Base-by-base conservation (phyloP, 768 basidiomycete genomes). In the Peribolospora baueri region DNA sequence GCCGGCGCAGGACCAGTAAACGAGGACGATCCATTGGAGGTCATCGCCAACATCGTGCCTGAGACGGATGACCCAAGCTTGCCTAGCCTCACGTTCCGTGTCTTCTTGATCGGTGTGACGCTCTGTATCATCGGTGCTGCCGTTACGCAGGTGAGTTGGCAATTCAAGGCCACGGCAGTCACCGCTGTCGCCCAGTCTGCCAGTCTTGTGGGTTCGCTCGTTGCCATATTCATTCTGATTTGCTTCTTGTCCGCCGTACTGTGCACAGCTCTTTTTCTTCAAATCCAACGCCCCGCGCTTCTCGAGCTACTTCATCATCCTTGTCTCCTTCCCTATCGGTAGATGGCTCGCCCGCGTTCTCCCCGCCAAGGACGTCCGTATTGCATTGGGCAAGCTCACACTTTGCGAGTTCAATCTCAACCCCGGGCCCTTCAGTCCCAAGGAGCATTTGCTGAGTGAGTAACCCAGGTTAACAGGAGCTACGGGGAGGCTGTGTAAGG, bases 231-330 rank as follows among this genome's bases (percentile, higher is more conserved):
- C 25, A 25, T 25, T 25, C 25, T 25, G 25, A 25, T 25, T 25
- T 25, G 25, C 25, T 25, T 25, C 25, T 25, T 25, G 25, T 25
- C 25, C 25, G 25, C 25, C 25, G 25, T 25, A 25, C 25, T 25
- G 25, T 25, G 25, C 25, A 25, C 25, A 64, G 54, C 59, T 67
- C 7, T 64, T 66, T 60, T 65, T 61, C 57, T 62, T 66, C 61
- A 63, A 62, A 49, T 50, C 39, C 11, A 66, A 62, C 46, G 63
- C 65, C 0, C 64, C 63, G 0, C 56, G 56, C 8, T 65, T 66
- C 45, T 64, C 62, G 5, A 49, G 56, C 47, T 64, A 61, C 57
- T 63, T 65, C 54, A 60, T 64, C 53, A 63, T 64, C 46, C 54
- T 66, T 36, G 25, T 56, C 3, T 50, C 54, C 43, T 62, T 53